These are phyloP conservation scores for Xylariaceae sp. DNA, from an alignment of 2,329 filamentous ascomycete genomes.

Conservation along the genomic window DNA sequence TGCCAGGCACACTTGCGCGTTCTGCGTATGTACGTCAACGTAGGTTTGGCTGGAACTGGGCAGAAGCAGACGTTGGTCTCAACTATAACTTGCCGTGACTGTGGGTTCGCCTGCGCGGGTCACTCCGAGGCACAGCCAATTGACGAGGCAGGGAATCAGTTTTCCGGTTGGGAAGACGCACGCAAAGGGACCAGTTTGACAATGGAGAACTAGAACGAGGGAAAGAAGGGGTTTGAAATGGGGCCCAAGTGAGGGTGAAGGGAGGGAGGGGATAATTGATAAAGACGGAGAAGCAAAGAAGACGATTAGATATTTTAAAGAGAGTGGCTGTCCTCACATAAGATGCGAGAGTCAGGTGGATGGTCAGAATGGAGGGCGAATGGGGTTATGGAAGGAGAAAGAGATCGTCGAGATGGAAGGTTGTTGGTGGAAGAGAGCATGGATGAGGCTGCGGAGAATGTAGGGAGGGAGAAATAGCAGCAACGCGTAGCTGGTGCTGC, in stretches of 20 bases:
- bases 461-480: constrained; percentile 6
- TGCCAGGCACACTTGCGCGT: constrained; percentile 11
- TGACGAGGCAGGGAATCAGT: background rate
- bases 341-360: constrained; percentile 1
- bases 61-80: constrained; percentile 6
- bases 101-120: background rate
- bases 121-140: constrained; percentile 6
- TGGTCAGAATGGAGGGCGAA: background rate
- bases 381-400: background rate
- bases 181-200: background rate
- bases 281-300: background rate
- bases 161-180: background rate
- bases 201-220: background rate
- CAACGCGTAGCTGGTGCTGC: background rate
- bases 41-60: background rate
- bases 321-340: constrained; percentile 8
- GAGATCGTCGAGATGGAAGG: background rate
- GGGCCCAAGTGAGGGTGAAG: background rate
- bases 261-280: background rate
- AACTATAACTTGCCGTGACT: constrained; percentile 2
- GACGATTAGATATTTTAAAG: constrained; percentile 3
- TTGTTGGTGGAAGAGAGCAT: background rate
- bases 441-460: constrained; percentile 13
- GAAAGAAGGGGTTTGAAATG: background rate
- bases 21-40: constrained; percentile 8